Conservation (phyloP, 345 rosid genomes). For the sweet orange (Citrus sinensis) region DVS_A1.0 CM039167.1:520501-521000, state of each 20-base stretch:
- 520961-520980: conserved; percentile 3
- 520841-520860: conserved; percentile 28
- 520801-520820: conserved; percentile 36
- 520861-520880: conserved; percentile 18
- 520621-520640: no score
- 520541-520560: neutral
- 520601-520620: no score
- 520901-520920: conserved; percentile 22
- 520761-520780: conserved; percentile 21
- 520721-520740: conserved; percentile 27
- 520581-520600: no score
- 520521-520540: conserved; percentile 34
- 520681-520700: no score
- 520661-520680: neutral
- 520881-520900: conserved; percentile 11
- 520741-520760: conserved; percentile 12
- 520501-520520: conserved; percentile 33
- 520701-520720: conserved; percentile 31
- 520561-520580: no score
- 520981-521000: conserved; percentile 17
- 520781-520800: conserved; percentile 16
- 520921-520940: conserved; percentile 33
- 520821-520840: conserved; percentile 33
- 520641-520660: no score
- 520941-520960: conserved; percentile 27